phyloP scores from a whole-genome alignment of 2,329 filamentous ascomycete species.

The Talaromyces sp. region DNA sequence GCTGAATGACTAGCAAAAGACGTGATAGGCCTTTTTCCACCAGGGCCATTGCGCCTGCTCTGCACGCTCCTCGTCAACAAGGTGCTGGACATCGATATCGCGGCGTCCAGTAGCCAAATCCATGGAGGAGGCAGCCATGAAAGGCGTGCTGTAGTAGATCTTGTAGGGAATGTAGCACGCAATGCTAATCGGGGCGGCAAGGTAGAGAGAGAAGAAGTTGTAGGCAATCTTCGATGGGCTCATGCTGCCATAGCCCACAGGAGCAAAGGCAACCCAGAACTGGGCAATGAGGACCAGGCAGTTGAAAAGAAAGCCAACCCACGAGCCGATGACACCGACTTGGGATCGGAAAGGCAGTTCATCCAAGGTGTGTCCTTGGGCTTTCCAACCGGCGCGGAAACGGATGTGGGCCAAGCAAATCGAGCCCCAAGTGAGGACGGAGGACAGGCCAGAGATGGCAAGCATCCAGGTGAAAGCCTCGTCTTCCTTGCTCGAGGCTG shows the following conservation, averaged over 20 bases:
- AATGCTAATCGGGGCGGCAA: conserved; percentile 55
- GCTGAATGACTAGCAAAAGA: conserved; percentile 55
- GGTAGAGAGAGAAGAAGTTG: conserved; percentile 64
- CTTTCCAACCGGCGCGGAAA: conserved; percentile 75
- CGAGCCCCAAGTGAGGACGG: conserved; percentile 73
- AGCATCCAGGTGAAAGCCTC: conserved; percentile 76
- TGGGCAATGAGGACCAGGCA: conserved; percentile 71
- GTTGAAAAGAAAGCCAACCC: conserved; percentile 73
- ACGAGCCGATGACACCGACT: conserved; percentile 74
- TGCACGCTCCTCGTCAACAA: conserved; percentile 74
- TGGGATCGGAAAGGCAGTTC: conserved; percentile 81
- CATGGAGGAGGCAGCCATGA: conserved; percentile 69
- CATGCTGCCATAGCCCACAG: conserved; percentile 55
- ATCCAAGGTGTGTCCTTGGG: conserved; percentile 63
- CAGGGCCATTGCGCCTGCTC: conserved; percentile 67
- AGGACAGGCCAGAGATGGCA: conserved; percentile 66
- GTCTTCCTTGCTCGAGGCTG: conserved; percentile 56
- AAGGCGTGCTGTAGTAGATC: conserved; percentile 63
- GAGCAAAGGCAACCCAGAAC: conserved; percentile 82
- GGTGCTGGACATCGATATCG: conserved; percentile 73
- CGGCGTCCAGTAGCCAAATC: conserved; percentile 80
- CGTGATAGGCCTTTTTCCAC: conserved; percentile 74
- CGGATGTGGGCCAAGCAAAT: conserved; percentile 91
- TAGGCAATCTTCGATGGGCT: conserved; percentile 47
- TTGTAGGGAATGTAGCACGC: conserved; percentile 69